Evolutionary conservation across 495 filamentous ascomycete species (phyloP).

Genomic region (Aspergillus indologenus): DNA sequence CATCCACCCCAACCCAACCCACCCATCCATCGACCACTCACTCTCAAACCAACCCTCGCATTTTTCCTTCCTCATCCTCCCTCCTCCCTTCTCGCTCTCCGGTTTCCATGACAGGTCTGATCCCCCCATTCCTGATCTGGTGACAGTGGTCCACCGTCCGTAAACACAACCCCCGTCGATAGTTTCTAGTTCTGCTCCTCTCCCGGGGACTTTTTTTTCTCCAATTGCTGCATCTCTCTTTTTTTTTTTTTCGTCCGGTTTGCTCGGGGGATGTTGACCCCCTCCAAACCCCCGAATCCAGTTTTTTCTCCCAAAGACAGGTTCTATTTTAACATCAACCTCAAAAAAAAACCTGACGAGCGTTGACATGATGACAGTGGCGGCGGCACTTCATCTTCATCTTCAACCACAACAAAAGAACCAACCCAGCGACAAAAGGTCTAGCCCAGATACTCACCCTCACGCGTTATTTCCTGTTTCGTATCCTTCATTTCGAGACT

Average conservation of each 20-base stretch:
- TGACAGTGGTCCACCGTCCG: background rate
- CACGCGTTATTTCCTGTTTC: too few relatives aligned
- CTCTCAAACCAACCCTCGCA: background rate
- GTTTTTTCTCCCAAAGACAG: background rate
- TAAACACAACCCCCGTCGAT: background rate
- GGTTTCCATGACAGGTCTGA: background rate
- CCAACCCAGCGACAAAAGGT: too few relatives aligned
- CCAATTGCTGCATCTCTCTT: too few relatives aligned
- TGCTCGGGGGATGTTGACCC: too few relatives aligned
- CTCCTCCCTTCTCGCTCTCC: background rate
- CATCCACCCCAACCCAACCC: background rate
- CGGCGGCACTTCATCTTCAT: background rate
- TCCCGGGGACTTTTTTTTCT: too few relatives aligned
- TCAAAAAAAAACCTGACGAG: background rate
- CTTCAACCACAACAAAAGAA: too few relatives aligned
- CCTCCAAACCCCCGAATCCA: background rate
- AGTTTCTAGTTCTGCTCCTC: too few relatives aligned
- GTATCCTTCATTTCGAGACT: too few relatives aligned
- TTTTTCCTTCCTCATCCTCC: background rate
- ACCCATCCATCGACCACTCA: too few relatives aligned
- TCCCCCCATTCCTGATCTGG: background rate
- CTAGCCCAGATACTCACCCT: too few relatives aligned
- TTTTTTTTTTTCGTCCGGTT: too few relatives aligned
- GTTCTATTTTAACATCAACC: background rate
- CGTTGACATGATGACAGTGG: background rate